Percentiles rank a stretch among this genome's conserved stretches.
Conservation (phyloP, 2,329 filamentous ascomycete species). For the Alternaria hordeiaustralica region DNA sequence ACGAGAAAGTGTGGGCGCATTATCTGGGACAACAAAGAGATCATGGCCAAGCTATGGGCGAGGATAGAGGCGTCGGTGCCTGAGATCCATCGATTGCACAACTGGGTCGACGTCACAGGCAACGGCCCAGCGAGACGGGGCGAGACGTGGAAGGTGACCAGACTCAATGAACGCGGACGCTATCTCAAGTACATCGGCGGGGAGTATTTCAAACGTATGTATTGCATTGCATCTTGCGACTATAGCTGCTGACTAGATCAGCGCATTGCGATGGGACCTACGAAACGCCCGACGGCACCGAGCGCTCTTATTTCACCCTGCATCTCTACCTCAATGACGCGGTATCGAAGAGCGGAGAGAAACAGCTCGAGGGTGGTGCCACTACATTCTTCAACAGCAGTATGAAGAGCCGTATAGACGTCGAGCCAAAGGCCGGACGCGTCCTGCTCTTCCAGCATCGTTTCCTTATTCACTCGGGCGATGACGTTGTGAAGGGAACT, state of each 20-base stretch:
- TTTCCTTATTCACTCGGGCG: slow-evolving; percentile 60
- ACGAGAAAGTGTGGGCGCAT: slow-evolving; percentile 77
- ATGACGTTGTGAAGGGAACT: slow-evolving; percentile 59
- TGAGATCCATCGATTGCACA: slow-evolving; percentile 55
- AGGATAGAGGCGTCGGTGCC: slow-evolving; percentile 58
- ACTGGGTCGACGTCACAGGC: slow-evolving; percentile 52
- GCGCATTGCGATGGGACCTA: slow-evolving; percentile 74
- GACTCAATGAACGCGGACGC: slow-evolving; percentile 75
- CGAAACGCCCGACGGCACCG: slow-evolving; percentile 60
- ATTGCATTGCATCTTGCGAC: not conserved
- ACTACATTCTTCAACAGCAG: slow-evolving; percentile 58
- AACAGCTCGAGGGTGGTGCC: slow-evolving; percentile 58
- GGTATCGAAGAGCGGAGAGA: slow-evolving; percentile 33
- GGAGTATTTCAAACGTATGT: slow-evolving; percentile 70
- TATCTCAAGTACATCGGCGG: slow-evolving; percentile 76
- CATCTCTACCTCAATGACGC: slow-evolving; percentile 63
- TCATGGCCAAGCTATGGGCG: slow-evolving; percentile 69
- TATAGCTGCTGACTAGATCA: slow-evolving; percentile 23
- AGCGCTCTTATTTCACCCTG: slow-evolving; percentile 61
- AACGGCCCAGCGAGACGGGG: slow-evolving; percentile 51
- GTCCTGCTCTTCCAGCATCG: slow-evolving; percentile 65
- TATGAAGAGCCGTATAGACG: slow-evolving; percentile 47
- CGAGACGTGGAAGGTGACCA: slow-evolving; percentile 52
- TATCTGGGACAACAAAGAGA: slow-evolving; percentile 70
- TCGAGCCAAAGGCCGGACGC: slow-evolving; percentile 59